A percentile compares a stretch with the other conserved stretches of the same genome.
These are phyloP conservation scores for Eragrostis curvula DNA, from an alignment of 176 grass and related monocot genomes.

Conservation along the genomic window DNA sequence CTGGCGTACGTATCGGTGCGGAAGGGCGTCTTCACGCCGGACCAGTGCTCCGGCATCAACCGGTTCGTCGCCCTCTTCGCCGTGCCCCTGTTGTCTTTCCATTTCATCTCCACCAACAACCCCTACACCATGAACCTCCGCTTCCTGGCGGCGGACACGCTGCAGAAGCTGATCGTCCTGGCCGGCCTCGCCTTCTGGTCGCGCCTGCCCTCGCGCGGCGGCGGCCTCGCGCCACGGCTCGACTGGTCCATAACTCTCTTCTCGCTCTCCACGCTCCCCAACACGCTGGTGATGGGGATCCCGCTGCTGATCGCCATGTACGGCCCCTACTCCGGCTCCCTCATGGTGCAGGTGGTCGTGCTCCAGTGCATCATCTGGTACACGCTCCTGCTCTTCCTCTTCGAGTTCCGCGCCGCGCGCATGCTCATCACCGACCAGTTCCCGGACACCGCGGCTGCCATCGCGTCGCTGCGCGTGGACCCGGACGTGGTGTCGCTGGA, in stretches of 20 bases:
- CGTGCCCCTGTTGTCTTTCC: conserved; percentile 88
- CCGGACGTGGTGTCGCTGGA: conserved; percentile 72
- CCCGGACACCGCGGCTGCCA: conserved; percentile 72
- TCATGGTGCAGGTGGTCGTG: conserved; percentile 90
- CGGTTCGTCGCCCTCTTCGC: conserved; percentile 87
- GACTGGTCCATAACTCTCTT: conserved; percentile 86
- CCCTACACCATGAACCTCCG: conserved; percentile 85
- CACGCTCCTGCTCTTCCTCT: conserved; percentile 90
- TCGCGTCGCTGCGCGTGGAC: conserved; percentile 64
- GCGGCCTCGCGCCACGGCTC: conserved; percentile 31
- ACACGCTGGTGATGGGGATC: conserved; percentile 90
- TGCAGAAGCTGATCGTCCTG: conserved; percentile 82
- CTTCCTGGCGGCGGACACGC: conserved; percentile 82
- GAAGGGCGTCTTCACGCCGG: conserved; percentile 85
- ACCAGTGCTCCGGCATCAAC: conserved; percentile 94
- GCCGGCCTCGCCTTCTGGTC: conserved; percentile 55
- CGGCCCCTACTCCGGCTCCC: conserved; percentile 62
- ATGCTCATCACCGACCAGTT: conserved; percentile 75
- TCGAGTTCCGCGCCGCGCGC: conserved; percentile 85
- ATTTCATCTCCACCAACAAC: conserved; percentile 87
- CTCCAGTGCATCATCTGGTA: conserved; percentile 98
- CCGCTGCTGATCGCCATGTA: conserved; percentile 86
- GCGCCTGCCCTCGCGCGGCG: conserved; percentile 21
- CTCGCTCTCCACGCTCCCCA: conserved; percentile 73
- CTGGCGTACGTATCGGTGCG: conserved; percentile 79